Conservation (phyloP, 345 rosid species). For the Physaria fendleri region DNA sequence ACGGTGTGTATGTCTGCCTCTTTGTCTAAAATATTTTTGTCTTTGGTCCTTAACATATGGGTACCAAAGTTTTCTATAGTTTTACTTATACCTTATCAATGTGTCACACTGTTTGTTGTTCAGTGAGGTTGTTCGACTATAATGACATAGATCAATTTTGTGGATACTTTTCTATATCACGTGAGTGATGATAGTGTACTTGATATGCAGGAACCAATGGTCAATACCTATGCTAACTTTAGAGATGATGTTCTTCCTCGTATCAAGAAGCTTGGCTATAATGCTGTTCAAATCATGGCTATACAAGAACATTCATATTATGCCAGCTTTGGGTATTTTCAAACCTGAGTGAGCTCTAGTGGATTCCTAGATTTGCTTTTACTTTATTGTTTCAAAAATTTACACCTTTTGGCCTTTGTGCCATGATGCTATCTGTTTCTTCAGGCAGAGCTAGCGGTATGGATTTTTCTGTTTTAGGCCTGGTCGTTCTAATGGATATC, state of each 20-base stretch:
- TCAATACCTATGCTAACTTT: slow-evolving; percentile 77
- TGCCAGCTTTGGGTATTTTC: slow-evolving; percentile 87
- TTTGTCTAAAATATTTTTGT: background rate
- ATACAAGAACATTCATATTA: slow-evolving; percentile 97
- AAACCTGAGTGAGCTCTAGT: slow-evolving; percentile 7
- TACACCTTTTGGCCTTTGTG: background rate
- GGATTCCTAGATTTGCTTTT: slow-evolving; percentile 7
- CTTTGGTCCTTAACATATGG: background rate
- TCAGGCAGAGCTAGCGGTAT: slow-evolving; percentile 14
- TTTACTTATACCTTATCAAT: background rate
- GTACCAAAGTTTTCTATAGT: background rate
- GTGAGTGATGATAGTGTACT: slow-evolving; percentile 12
- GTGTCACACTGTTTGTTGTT: slow-evolving; percentile 6
- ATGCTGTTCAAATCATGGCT: slow-evolving; percentile 99
- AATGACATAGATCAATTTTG: background rate
- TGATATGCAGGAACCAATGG: slow-evolving; percentile 68
- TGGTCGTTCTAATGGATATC: slow-evolving; percentile 93
- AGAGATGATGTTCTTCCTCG: slow-evolving; percentile 97
- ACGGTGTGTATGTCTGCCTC: slow-evolving; percentile 43
- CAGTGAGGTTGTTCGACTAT: background rate
- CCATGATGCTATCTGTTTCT: slow-evolving; percentile 5
- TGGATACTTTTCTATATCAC: background rate
- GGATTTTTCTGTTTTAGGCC: slow-evolving; percentile 39
- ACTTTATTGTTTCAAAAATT: background rate
- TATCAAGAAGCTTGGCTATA: slow-evolving; percentile 87